A percentile compares a stretch with the other conserved stretches of the same genome.
These are phyloP conservation scores for Metarhizium brunneum DNA, from an alignment of 2,329 filamentous ascomycete species.

Conservation along the genomic window DNA sequence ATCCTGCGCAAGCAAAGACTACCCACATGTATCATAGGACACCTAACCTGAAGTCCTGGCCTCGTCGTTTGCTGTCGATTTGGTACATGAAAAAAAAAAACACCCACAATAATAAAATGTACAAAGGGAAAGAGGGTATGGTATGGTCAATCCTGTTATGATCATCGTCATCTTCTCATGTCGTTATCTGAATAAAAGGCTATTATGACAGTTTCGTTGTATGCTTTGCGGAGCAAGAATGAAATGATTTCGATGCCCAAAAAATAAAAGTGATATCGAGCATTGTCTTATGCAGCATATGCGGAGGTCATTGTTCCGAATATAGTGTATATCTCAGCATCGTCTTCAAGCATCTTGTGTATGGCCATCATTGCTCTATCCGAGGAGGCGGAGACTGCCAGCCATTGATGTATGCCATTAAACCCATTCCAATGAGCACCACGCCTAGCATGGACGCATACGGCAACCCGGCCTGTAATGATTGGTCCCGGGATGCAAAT, in stretches of 20 bases:
- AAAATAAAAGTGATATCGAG: neutral
- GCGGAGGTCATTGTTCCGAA: neutral
- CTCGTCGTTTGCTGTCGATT: neutral
- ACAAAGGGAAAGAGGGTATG: slow-evolving; percentile 9
- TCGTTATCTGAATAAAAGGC: slow-evolving; percentile 7
- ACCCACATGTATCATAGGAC: neutral
- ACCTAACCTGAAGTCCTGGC: neutral
- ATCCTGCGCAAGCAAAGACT: neutral
- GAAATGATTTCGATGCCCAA: neutral
- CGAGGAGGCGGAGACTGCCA: slow-evolving; percentile 48
- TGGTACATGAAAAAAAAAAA: slow-evolving; percentile 1
- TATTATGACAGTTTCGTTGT: slow-evolving; percentile 10
- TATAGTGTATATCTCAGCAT: neutral
- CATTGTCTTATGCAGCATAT: neutral
- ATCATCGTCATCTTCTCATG: slow-evolving; percentile 10
- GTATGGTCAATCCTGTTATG: slow-evolving; percentile 5
- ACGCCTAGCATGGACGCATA: slow-evolving; percentile 79
- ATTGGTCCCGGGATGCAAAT: slow-evolving; percentile 32
- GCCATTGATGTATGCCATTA: slow-evolving; percentile 81
- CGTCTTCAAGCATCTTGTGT: neutral
- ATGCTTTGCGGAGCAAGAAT: neutral
- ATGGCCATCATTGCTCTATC: slow-evolving; percentile 20
- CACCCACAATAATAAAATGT: slow-evolving; percentile 1
- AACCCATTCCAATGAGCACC: slow-evolving; percentile 68
- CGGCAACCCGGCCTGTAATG: slow-evolving; percentile 48